phyloP scores from a whole-genome alignment of 2,329 filamentous ascomycete genomes.

The Alternaria novae-zelandiae region DNA sequence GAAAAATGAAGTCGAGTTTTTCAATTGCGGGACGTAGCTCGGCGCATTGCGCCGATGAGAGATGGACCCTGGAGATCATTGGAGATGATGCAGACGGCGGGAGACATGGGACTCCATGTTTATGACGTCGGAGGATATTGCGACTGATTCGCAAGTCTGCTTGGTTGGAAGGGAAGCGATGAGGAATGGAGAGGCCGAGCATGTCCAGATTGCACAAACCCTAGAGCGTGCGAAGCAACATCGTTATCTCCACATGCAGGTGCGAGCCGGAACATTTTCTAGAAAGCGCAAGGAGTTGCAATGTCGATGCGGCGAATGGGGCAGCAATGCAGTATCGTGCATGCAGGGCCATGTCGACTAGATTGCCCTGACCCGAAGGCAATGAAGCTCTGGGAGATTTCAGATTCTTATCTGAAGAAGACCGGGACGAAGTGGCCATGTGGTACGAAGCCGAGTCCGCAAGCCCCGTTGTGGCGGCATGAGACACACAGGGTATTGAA shows the following conservation, averaged over 20 bases:
- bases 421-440: background rate
- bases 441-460: background rate
- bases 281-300: slow-evolving; percentile 5
- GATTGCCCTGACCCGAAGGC: slow-evolving; percentile 5
- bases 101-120: slow-evolving; percentile 19
- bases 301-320: slow-evolving; percentile 6
- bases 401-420: background rate
- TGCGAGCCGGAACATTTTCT: slow-evolving; percentile 2
- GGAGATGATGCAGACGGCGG: slow-evolving; percentile 10
- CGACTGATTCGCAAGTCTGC: background rate
- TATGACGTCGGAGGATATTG: slow-evolving; percentile 19
- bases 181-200: slow-evolving; percentile 11
- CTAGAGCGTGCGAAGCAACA: slow-evolving; percentile 5
- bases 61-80: slow-evolving; percentile 24
- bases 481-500: slow-evolving; percentile 18
- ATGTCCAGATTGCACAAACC: slow-evolving; percentile 6
- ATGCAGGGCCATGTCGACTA: slow-evolving; percentile 8
- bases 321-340: slow-evolving; percentile 10
- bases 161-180: background rate
- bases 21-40: slow-evolving; percentile 2
- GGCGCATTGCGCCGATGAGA: slow-evolving; percentile 7
- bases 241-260: slow-evolving; percentile 6
- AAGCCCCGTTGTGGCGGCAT: slow-evolving; percentile 9
- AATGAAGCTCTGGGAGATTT: background rate
- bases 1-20: slow-evolving; percentile 8